phyloP scores from a whole-genome alignment of 2,329 filamentous ascomycete species.

The Exophiala calicioides region DNA sequence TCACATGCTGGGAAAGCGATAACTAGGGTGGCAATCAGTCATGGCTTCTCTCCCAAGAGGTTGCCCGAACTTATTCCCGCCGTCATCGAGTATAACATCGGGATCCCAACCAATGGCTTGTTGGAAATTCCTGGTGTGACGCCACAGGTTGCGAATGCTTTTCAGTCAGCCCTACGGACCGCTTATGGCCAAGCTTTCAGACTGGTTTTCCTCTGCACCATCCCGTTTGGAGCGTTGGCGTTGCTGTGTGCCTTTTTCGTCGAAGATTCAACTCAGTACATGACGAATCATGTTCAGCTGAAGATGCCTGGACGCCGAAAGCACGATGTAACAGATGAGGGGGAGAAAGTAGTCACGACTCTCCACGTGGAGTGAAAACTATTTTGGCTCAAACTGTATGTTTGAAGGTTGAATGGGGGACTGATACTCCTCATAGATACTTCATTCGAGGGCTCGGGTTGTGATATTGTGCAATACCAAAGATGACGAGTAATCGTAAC shows the following conservation, averaged over 20 bases:
- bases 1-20: conserved; percentile 4
- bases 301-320: no score
- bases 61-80: conserved; percentile 39
- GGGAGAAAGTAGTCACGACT: no score
- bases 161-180: conserved; percentile 39
- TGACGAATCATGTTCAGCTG: conserved; percentile 17
- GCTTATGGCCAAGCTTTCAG: conserved; percentile 47
- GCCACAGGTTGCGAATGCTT: conserved; percentile 37
- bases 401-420: no score
- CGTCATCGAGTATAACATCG: conserved; percentile 35
- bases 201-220: conserved; percentile 40
- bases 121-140: conserved; percentile 39
- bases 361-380: no score
- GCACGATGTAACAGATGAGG: no score
- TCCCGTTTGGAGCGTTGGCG: conserved; percentile 28
- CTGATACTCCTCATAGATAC: no score
- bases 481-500: no score
- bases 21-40: conserved; percentile 36
- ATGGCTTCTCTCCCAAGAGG: conserved; percentile 41
- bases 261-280: conserved; percentile 11
- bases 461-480: no score
- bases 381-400: no score
- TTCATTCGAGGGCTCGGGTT: no score
- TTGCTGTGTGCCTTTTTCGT: conserved; percentile 14
- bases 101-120: conserved; percentile 30